Conservation (phyloP, 2,329 filamentous ascomycete genomes). For the Sporothrix euskadiensis region DNA sequence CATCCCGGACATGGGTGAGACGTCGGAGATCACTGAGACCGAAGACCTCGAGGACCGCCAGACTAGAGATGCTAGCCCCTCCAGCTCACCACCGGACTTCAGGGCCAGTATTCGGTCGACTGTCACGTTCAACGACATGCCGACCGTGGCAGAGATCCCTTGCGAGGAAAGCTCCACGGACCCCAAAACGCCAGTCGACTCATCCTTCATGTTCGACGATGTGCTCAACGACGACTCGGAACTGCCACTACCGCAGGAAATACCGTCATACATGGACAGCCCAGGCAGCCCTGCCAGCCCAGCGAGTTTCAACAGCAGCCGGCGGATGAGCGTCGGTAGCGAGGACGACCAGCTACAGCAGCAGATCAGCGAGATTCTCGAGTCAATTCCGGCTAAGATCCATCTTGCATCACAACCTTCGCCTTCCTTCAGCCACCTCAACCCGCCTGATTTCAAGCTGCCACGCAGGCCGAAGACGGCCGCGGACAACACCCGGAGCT, state of each 20-base stretch:
- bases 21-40: conserved; percentile 42
- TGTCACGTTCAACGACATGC: conserved; percentile 49
- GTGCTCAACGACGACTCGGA: conserved; percentile 48
- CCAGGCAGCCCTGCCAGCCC: conserved; percentile 19
- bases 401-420: conserved; percentile 63
- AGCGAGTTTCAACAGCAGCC: conserved; percentile 37
- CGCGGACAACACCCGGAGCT: conserved; percentile 41
- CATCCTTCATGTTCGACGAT: conserved; percentile 42
- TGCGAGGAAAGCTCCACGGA: conserved; percentile 45
- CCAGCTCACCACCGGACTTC: conserved; percentile 51
- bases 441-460: conserved; percentile 59
- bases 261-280: conserved; percentile 38
- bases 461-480: conserved; percentile 43
- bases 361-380: conserved; percentile 77
- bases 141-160: conserved; percentile 47
- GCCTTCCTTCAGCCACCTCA: conserved; percentile 52
- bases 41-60: conserved; percentile 34
- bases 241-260: conserved; percentile 40
- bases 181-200: conserved; percentile 45
- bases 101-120: conserved; percentile 43
- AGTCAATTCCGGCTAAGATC: conserved; percentile 76
- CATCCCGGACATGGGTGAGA: conserved; percentile 47
- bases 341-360: conserved; percentile 71
- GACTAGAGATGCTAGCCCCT: conserved; percentile 41
- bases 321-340: conserved; percentile 42